Percentiles rank a stretch among this genome's conserved stretches.
These are phyloP conservation scores for Acorus gramineus DNA, from an alignment of 106 monocot species.

Conservation along the genomic window DNA sequence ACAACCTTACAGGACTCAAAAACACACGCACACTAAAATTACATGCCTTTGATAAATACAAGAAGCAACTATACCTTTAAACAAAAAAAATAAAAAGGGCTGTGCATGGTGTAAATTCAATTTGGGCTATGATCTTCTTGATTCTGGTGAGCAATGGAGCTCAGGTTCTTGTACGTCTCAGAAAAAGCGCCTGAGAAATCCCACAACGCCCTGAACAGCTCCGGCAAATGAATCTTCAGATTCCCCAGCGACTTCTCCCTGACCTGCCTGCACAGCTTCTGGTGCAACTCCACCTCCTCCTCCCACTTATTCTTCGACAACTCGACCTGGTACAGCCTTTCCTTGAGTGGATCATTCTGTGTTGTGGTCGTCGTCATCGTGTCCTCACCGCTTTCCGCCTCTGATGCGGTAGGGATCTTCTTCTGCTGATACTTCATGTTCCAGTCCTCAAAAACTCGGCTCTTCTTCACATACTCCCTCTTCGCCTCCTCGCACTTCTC, in stretches of 20 bases:
- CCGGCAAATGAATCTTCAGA: conserved; percentile 59
- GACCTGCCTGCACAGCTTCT: conserved; percentile 48
- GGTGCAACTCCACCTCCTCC: conserved; percentile 39
- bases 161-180: conserved; percentile 50
- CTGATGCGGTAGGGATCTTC: conserved; percentile 4
- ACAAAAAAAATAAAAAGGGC: too few species aligned
- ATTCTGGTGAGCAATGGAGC: conserved; percentile 12
- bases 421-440: conserved; percentile 20
- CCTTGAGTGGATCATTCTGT: conserved; percentile 38
- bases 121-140: too few species aligned
- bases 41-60: too few species aligned
- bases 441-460: conserved; percentile 64
- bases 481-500: conserved; percentile 42
- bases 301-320: conserved; percentile 27
- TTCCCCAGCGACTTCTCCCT: conserved; percentile 60
- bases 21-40: too few species aligned
- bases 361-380: conserved; percentile 12
- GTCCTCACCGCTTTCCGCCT: conserved; percentile 2
- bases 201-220: conserved; percentile 56
- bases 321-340: conserved; percentile 38
- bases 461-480: conserved; percentile 34
- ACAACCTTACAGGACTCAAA: too few species aligned
- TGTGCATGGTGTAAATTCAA: too few species aligned
- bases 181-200: conserved; percentile 39
- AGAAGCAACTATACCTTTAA: too few species aligned